These are phyloP conservation scores for Fragaria vesca DNA, from an alignment of 306 rosid genomes.

Conservation along the genomic window DNA sequence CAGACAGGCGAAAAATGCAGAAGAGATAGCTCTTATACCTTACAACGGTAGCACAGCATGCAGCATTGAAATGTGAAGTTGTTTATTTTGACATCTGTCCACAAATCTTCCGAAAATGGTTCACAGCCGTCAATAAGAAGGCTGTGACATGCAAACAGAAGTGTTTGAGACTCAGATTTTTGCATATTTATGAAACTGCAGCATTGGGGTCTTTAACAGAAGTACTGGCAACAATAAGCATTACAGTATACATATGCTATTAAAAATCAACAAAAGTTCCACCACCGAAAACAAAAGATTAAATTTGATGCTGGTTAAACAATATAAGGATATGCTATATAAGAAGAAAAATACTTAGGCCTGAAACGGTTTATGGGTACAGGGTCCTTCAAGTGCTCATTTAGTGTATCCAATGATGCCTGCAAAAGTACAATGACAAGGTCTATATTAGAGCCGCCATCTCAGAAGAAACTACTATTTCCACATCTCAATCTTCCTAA, in stretches of 20 bases:
- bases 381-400: constrained; percentile 58
- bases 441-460: constrained; percentile 8
- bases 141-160: constrained; percentile 39
- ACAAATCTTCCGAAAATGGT: constrained; percentile 81
- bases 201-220: neutral
- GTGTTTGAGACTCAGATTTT: neutral
- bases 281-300: neutral
- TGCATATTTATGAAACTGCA: neutral
- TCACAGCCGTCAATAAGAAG: constrained; percentile 68
- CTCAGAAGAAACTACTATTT: neutral
- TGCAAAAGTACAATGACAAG: constrained; percentile 37
- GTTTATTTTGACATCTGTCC: constrained; percentile 67
- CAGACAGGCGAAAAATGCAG: constrained; percentile 7
- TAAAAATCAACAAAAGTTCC: neutral
- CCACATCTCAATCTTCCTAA: constrained; percentile 30
- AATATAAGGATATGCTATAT: neutral
- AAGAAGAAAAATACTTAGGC: constrained; percentile 54
- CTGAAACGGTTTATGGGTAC: constrained; percentile 78
- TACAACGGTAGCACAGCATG: constrained; percentile 79
- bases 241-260: neutral
- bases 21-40: constrained; percentile 46
- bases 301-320: neutral
- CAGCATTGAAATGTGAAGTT: constrained; percentile 61
- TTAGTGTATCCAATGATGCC: constrained; percentile 77
- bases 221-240: neutral